Conservation (phyloP, 1,139 yeast genomes). For the Sugiyamaella japonica region DNA sequence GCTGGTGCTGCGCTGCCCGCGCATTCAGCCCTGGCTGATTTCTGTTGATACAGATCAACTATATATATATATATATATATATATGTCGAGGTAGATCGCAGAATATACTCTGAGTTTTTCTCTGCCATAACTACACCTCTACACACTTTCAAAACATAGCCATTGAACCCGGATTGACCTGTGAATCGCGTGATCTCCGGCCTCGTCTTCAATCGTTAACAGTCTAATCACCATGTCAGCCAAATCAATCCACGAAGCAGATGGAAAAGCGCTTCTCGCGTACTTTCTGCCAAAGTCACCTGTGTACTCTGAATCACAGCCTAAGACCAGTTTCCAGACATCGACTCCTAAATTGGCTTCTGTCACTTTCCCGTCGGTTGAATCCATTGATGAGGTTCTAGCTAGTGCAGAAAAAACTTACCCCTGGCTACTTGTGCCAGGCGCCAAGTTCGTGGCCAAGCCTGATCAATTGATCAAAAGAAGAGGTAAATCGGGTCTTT, state of each 20-base stretch:
- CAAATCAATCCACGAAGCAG: constrained; percentile 49
- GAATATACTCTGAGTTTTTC: neutral
- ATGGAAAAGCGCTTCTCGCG: constrained; percentile 49
- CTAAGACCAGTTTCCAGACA: constrained; percentile 41
- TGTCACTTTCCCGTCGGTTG: constrained; percentile 39
- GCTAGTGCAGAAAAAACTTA: constrained; percentile 42
- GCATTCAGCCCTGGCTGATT: neutral
- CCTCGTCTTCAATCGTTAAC: neutral
- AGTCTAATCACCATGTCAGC: constrained; percentile 41
- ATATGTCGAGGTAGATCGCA: neutral
- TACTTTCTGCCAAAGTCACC: constrained; percentile 47
- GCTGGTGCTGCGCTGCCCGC: neutral
- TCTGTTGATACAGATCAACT: neutral
- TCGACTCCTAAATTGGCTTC: constrained; percentile 45
- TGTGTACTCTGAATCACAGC: constrained; percentile 38
- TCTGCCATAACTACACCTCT: neutral
- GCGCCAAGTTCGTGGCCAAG: constrained; percentile 47
- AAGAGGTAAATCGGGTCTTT: constrained; percentile 48
- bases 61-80: neutral
- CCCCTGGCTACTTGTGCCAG: constrained; percentile 45
- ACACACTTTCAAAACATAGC: neutral
- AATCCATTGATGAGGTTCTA: constrained; percentile 39
- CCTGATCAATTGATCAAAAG: constrained; percentile 51
- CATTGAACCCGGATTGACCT: neutral
- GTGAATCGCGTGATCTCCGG: neutral